Base-by-base conservation (phyloP, 2,329 filamentous ascomycete genomes). In the Fusarium sp. region DNA sequence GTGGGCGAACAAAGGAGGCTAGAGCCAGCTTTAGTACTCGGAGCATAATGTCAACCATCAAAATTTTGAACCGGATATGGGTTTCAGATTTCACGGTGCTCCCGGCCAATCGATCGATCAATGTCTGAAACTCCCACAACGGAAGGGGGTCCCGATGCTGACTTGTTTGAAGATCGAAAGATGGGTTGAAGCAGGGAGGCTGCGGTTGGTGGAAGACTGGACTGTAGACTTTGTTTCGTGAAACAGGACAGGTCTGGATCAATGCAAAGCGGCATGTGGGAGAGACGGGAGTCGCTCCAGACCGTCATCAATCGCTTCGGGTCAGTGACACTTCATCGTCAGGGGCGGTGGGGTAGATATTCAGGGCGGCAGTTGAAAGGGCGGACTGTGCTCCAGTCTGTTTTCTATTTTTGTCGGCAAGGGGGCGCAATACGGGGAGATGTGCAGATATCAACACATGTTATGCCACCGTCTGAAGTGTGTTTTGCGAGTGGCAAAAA, bases 331-430 rank as follows among this genome's bases (percentile, higher is more conserved):
- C 59, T 66, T 68, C 72, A 76, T 76, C 71, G 74, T 76, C 74
- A 76, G 74, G 74, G 74, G 74, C 59, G 64, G 73, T 73, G 74
- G 74, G 65, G 74, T 70, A 62, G 69, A 74, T 75, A 66, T 64
- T 76, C 74, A 75, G 74, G 71, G 72, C 72, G 63, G 63, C 37
- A 74, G 63, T 73, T 71, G 45, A 68, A 56, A 54, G 62, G 65
- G 38, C 30, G 52, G 52, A 61, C 25, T 59, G 37, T 52, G 47
- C 40, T 57, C 52, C 40, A 37, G 58, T 52, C 47, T 33, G 54
- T 58, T 43, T 64, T 76, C 74, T 76, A 76, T 76, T 76, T 76
- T 76, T 65, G 71, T 76, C 69, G 27, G 45, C 25, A 54, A 38
- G 33, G 33, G 43, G 63, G 66, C 57, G 59, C 61, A 74, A 65